Base-by-base conservation (phyloP, 305 asterid species). In the Withania somnifera region DNA sequence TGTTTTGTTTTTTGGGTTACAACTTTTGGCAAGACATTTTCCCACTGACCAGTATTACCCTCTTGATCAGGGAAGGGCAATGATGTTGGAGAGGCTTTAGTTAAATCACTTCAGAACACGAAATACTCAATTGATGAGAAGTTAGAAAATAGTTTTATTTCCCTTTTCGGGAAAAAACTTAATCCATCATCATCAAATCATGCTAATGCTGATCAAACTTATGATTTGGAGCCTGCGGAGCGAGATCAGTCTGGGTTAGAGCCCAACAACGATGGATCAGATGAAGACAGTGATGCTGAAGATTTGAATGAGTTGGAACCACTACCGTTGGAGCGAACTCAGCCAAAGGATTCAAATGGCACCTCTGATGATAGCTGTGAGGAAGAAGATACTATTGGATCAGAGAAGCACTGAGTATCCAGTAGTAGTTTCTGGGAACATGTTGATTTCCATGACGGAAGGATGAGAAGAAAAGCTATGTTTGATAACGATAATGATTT, bases 11-110 rank as follows among this genome's bases (percentile, higher is more conserved):
- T 5, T 22, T 57, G 58, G 56, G 51, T 84, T 51, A 50, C 45
- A 24, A 75, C 19, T 20, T 50, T 71, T 81, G 60, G 40, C 83
- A 60, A 71, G 78, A 84, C 67, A 87, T 54, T 73, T 52, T 45
- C 60, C 63, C 30, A 28, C 63, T 75, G 63, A 75, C 80, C 14
- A 28, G 11, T 51, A 13, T 54, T 30, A 36, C 83, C 51, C 45
- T 86, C 26, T 45, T 82, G 32, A 51, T 40, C 93, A 96, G 99
- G 92, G 71, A 92, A 90, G 83, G 90, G 82, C 64, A 92, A 82
- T n/a, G 98, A 96, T 91, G 95, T 91, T 61, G 99, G 99, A 66
- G 91, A 93, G 83, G 92, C 85, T 60, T 80, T 96, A 93, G 98
- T 96, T 78, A 96, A 91, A 87, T 91, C 98, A 61, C 90, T 96